Evolutionary conservation across 805 yeast species (phyloP).

Genomic region (Candida maesae): DNA sequence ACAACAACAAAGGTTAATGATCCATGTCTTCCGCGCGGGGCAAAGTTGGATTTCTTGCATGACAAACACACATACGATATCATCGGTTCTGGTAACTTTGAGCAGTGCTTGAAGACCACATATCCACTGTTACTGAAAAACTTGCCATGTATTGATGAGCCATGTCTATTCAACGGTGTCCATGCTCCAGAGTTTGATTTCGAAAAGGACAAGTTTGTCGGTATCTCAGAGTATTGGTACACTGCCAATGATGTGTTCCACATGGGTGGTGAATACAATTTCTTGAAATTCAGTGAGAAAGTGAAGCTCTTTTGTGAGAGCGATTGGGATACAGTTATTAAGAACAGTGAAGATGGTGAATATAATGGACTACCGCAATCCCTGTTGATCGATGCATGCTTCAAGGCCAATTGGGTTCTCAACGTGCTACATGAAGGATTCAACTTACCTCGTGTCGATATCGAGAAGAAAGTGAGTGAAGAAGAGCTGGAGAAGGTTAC

Average conservation of each 20-base stretch:
- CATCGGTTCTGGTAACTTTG: conserved; percentile 76
- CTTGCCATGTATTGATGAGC: conserved; percentile 79
- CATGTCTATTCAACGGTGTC: conserved; percentile 92
- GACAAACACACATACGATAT: conserved; percentile 47
- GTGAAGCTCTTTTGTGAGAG: conserved; percentile 72
- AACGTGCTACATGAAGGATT: conserved; percentile 91
- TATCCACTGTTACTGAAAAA: conserved; percentile 77
- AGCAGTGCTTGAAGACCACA: conserved; percentile 63
- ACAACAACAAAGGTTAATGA: conserved; percentile 44
- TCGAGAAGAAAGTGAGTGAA: conserved; percentile 38
- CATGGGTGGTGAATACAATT: conserved; percentile 86
- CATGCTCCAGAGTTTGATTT: conserved; percentile 90
- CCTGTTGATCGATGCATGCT: conserved; percentile 72
- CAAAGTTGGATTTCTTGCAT: conserved; percentile 42
- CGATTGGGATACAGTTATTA: conserved; percentile 60
- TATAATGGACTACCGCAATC: conserved; percentile 57
- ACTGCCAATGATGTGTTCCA: conserved; percentile 89
- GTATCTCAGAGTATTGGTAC: conserved; percentile 96
- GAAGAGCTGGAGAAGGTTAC: conserved; percentile 7
- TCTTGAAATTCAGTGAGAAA: conserved; percentile 57
- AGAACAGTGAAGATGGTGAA: conserved; percentile 47
- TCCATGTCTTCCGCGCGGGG: conserved; percentile 78
- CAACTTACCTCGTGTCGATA: conserved; percentile 69
- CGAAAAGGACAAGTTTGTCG: conserved; percentile 76
- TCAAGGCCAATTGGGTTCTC: conserved; percentile 92